Percentiles rank a stretch among this genome's conserved stretches.
Evolutionary conservation across 306 rosid genomes (phyloP).

Genomic region (Gastrolobium bilobum): DNA sequence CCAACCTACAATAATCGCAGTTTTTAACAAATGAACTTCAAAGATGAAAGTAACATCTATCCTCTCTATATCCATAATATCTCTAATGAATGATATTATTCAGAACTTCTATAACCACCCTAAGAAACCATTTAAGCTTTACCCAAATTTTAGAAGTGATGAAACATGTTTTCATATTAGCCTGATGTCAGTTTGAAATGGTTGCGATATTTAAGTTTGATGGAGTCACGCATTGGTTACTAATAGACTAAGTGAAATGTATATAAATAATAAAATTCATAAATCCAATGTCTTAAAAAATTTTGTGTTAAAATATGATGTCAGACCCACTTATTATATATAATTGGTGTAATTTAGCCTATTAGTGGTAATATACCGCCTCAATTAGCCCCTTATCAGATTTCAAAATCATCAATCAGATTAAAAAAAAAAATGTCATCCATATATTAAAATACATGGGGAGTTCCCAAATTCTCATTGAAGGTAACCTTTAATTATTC

Average conservation of each 20-base stretch:
- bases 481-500: neutral
- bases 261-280: too few species aligned
- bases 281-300: too few species aligned
- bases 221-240: too few species aligned
- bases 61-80: neutral
- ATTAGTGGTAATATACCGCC: too few species aligned
- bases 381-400: too few species aligned
- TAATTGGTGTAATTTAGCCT: too few species aligned
- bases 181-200: too few species aligned
- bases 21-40: constrained; percentile 29
- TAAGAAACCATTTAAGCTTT: neutral
- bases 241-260: too few species aligned
- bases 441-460: neutral
- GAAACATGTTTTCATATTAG: neutral
- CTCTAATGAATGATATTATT: neutral
- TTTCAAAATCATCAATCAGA: neutral
- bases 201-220: too few species aligned
- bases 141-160: neutral
- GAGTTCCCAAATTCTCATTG: constrained; percentile 2
- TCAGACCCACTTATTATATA: too few species aligned
- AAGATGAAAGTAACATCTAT: constrained; percentile 1
- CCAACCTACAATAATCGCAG: constrained; percentile 35
- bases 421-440: neutral
- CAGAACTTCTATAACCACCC: neutral
- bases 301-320: too few species aligned